phyloP scores from a whole-genome alignment of 2,329 filamentous ascomycete genomes.

The Diaporthe citrichinensis region DNA sequence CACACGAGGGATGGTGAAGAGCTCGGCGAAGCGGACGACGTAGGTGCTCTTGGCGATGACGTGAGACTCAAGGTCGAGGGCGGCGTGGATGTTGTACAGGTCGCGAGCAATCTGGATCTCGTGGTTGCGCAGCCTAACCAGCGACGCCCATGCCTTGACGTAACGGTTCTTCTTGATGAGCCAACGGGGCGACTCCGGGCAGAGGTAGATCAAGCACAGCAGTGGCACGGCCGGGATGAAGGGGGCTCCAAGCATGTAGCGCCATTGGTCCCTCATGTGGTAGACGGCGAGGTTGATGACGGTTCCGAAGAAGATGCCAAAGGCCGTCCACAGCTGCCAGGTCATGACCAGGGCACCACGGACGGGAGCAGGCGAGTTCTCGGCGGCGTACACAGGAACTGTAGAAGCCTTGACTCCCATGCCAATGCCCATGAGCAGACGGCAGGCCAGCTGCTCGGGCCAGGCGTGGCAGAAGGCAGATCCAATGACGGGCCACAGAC shows the following conservation, averaged over 20 bases:
- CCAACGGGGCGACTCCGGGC: conserved; percentile 77
- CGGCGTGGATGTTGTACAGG: conserved; percentile 68
- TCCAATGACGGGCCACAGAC: conserved; percentile 72
- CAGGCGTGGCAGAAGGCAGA: conserved; percentile 75
- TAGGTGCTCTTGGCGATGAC: conserved; percentile 56
- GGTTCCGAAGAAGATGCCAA: conserved; percentile 66
- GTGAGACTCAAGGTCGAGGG: conserved; percentile 60
- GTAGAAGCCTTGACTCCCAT: conserved; percentile 76
- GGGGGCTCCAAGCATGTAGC: conserved; percentile 74
- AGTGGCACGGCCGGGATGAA: conserved; percentile 76
- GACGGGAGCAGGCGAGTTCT: conserved; percentile 66
- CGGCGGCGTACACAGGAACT: conserved; percentile 69
- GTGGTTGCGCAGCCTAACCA: conserved; percentile 70
- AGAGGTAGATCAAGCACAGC: conserved; percentile 70
- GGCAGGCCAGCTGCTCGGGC: conserved; percentile 76
- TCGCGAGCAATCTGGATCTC: conserved; percentile 73
- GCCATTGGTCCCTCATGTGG: conserved; percentile 72
- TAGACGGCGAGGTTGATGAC: conserved; percentile 76
- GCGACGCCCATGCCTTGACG: conserved; percentile 67
- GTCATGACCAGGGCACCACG: conserved; percentile 68
- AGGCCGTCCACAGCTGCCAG: conserved; percentile 71
- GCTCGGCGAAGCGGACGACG: conserved; percentile 67
- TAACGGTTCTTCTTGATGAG: conserved; percentile 73
- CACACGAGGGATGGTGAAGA: conserved; percentile 71
- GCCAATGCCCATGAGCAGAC: conserved; percentile 78